Base-by-base conservation (phyloP, 2,329 filamentous ascomycete genomes). In the Ceratocystis variospora region DNA sequence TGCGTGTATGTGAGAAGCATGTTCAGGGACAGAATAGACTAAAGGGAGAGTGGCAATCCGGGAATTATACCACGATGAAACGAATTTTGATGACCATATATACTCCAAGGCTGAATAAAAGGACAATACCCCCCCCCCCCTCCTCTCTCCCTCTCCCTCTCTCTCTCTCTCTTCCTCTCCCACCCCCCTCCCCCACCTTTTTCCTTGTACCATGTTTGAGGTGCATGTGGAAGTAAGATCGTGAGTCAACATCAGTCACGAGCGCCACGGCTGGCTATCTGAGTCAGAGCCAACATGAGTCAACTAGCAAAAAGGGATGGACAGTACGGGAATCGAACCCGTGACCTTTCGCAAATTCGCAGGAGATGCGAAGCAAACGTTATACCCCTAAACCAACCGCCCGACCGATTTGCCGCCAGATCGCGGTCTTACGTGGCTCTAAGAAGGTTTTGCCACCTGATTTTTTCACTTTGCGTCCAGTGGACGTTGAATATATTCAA, bases 281-380 rank as follows among this genome's bases (percentile, higher is more conserved):
- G 33, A 37, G 33, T 37, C 33, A 37, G 3, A 10, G 12, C 3
- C 33, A 37, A 12, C 8, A 37, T 37, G 33, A 37, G 33, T 37
- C 33, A 37, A 37, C 8, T 10, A 10, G n/a, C 5, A 62, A 62
- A 67, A 61, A 61, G 19, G 5, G 0, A 22, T 67, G 66, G 62
- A 67, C 66, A 67, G 62, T 67, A 67, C 61, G 66, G 66, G 66
- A 67, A 67, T 67, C 66, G 66, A 67, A 67, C 66, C 66, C 66
- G 61, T 67, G 66, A 67, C 66, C 66, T 67, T 67, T 67, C 66
- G 66, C 66, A 67, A 45, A n/a, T 64, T 48, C 65, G 65, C 65
- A 67, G 48, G 61, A 63, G 25, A 67, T 67, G 65, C 61, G 65
- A 67, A 67, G 65, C 65, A 67, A 67, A 67, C 53, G 65, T 67